These are phyloP conservation scores for Verticillium klebahnii DNA, from an alignment of 2,329 filamentous ascomycete species.

Conservation along the genomic window DNA sequence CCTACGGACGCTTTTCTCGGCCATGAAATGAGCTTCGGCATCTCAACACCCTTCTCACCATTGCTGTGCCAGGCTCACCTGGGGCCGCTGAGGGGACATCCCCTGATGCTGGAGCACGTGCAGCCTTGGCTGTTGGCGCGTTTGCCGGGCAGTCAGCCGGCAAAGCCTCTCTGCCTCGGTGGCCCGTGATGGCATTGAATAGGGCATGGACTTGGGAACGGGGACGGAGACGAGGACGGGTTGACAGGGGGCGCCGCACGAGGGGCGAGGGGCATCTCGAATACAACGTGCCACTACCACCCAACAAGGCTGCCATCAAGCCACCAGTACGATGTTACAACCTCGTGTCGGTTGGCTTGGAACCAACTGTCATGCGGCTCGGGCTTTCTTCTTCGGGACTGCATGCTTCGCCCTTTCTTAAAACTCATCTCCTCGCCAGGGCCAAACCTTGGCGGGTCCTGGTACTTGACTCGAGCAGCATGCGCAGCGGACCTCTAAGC, in stretches of 20 bases:
- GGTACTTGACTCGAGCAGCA: neutral
- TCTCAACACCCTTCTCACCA: neutral
- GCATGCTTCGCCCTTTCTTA: neutral
- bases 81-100: neutral
- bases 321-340: neutral
- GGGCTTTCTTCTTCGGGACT: neutral
- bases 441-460: neutral
- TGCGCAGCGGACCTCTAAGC: neutral
- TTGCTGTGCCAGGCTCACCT: neutral
- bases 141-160: neutral
- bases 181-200: neutral
- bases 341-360: neutral
- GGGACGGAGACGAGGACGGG: neutral
- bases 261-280: neutral
- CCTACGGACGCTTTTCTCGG: neutral
- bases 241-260: neutral
- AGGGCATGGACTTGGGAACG: neutral
- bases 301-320: neutral
- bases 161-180: neutral
- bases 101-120: neutral
- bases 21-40: neutral
- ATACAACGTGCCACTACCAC: neutral
- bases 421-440: neutral
- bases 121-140: neutral
- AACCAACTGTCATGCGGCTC: neutral